Evolutionary conservation across 129 eudicot species (phyloP), one percentile per base, ranked within the genome.

Genomic region (Lactuca sativa): DNA sequence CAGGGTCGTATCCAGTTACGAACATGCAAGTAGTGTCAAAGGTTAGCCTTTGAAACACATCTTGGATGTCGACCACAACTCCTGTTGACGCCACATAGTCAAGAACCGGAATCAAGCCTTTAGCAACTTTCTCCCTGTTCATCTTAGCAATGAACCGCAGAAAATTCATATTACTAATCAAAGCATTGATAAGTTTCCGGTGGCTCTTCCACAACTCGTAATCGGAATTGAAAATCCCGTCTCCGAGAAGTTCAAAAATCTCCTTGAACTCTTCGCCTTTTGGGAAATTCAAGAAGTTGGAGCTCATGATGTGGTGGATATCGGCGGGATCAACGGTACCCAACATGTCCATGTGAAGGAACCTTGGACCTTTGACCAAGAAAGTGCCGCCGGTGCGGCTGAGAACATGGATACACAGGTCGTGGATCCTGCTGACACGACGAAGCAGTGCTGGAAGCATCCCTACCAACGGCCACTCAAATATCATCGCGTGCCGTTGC

Each of bases 191-290:
- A 7, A 74, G 6, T 63, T 74, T 91, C 32, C 95, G 78, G 55
- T 88, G 90, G 1, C 9, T 16, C 64, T 71, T 73, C 97, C 97
- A 91, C 40, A 74, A 51, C 3, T 85, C 86, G 1, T 44, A 6
- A 55, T 88, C 97, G 0, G 97, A 70, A 61, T 91, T 91, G 84
- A 91, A 86, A 51, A 91, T 86, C 63, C 88, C 93, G 4, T 86
- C 95, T 59, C 97, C 97, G 11, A 88, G 54, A 44, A 86, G 80
- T 10, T 92, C 91, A 40, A 92, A 86, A 0, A 88, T 86, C 49
- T 80, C 80, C 38, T 56, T 78, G 72, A 88, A 88, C 21, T 80
- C 74, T 12, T 83, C 67, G 6, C 97, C 97, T 71, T 91, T 91
- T 0, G 85, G 97, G 75, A 79, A 91, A 69, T 84, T 84, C 9